Evolutionary conservation across 805 yeast species (phyloP), one percentile per base, ranked within the genome.

Genomic region (Candida germanica): DNA sequence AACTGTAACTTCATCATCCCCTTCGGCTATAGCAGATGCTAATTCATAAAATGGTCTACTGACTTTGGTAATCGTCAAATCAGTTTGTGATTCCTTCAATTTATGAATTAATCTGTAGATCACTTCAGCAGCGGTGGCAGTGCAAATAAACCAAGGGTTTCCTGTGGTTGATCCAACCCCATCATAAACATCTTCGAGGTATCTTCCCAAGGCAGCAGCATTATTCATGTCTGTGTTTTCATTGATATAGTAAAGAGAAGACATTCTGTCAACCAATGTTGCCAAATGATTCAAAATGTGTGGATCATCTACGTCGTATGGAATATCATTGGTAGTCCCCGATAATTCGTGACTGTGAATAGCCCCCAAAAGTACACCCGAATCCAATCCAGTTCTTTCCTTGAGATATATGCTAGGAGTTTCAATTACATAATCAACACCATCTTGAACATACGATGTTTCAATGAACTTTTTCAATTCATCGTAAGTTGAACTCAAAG

Each of bases 71-170:
- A 78, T 62, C 0, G 69, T 50, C 31, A 83, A 55, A 52, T 79
- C 80, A 19, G 61, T 42, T 31, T 64, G 48, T 13, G 54, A 42
- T 5, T 47, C 47, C 44, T 64, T 59, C 26, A 72, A 56, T 43
- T 72, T 72, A 53, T 62, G 62, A 18, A 83, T 65, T 40, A 75
- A 53, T 49, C 74, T 77, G 58, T 73, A 82, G 28, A 83, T 53
- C 12, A 81, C 47, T 53, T 82, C 86, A 4, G 86, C 65, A 2
- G 86, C 87, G 3, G 83, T 67, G 0, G 83, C 75, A 1, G 91
- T 84, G 3, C 85, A 65, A 40, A 89, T 73, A 53, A 88, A 87
- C 98, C 97, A 89, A 5, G 98, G 97, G 51, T 89, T 88, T 3
- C 96, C 97, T 49, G 80, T 86, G 20, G 81, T 69, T 0, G 73